These are phyloP conservation scores for Mycena vitilis DNA, from an alignment of 768 basidiomycete genomes.

Conservation along the genomic window DNA sequence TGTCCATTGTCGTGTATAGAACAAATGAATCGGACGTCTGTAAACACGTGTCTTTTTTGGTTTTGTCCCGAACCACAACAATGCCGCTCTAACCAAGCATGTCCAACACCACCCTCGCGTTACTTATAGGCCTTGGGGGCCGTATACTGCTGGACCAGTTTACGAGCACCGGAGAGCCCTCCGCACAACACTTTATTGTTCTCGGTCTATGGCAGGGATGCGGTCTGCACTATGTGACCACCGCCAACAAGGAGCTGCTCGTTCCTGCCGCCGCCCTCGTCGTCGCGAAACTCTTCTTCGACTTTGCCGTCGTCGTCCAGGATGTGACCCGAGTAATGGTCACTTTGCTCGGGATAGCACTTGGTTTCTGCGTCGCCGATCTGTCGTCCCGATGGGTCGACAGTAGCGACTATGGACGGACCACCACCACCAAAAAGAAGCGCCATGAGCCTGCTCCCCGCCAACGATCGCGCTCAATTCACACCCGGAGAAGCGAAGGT, in stretches of 20 bases:
- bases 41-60: constrained; percentile 24
- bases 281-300: constrained; percentile 70
- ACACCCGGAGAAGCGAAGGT: constrained; percentile 33
- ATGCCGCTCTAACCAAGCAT: constrained; percentile 11
- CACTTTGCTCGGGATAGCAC: constrained; percentile 72
- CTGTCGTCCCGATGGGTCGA: constrained; percentile 75
- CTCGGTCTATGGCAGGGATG: constrained; percentile 82
- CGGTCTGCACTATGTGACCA: constrained; percentile 74
- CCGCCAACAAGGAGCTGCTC: constrained; percentile 64
- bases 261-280: constrained; percentile 69
- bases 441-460: constrained; percentile 25
- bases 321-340: constrained; percentile 68
- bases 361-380: constrained; percentile 80
- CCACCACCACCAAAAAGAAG: constrained; percentile 41
- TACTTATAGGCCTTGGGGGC: constrained; percentile 80
- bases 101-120: constrained; percentile 49
- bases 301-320: constrained; percentile 64
- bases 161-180: constrained; percentile 57
- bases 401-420: constrained; percentile 51
- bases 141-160: constrained; percentile 75
- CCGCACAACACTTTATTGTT: constrained; percentile 71
- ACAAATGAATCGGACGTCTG: constrained; percentile 20
- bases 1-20: constrained; percentile 33
- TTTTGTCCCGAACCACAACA: background rate
- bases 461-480: constrained; percentile 31